Conservation (phyloP, 805 yeast genomes). For the Kazachstania bromeliacearum region DNA sequence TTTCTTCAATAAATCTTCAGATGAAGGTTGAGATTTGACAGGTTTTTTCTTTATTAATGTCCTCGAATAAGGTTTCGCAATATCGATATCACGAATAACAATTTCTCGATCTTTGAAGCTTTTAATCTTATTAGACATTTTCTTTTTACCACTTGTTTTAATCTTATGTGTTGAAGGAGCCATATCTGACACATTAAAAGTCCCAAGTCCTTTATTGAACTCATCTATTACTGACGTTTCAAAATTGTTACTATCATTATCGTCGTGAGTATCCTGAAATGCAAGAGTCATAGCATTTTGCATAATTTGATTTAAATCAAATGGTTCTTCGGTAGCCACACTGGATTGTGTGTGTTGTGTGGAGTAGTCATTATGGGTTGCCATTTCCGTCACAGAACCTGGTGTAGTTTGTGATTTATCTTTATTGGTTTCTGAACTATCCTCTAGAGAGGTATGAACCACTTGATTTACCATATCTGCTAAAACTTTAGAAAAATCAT, state of each 20-base stretch:
- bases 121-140: not conserved
- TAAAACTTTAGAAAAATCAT: slow-evolving; percentile 42
- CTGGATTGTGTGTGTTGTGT: slow-evolving; percentile 2
- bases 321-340: slow-evolving; percentile 33
- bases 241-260: slow-evolving; percentile 7
- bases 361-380: not conserved
- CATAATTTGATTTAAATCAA: slow-evolving; percentile 64
- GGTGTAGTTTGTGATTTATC: slow-evolving; percentile 1
- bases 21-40: slow-evolving; percentile 10
- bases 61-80: slow-evolving; percentile 1
- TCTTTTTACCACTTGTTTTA: slow-evolving; percentile 3
- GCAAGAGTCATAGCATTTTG: slow-evolving; percentile 74
- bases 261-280: slow-evolving; percentile 36
- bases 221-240: not conserved
- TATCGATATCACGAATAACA: slow-evolving; percentile 9
- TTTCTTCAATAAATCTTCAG: slow-evolving; percentile 14
- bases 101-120: slow-evolving; percentile 10
- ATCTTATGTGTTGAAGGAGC: not conserved
- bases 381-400: not conserved
- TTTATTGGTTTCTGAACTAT: not conserved
- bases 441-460: slow-evolving; percentile 32
- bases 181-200: slow-evolving; percentile 6
- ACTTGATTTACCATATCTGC: slow-evolving; percentile 50
- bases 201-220: slow-evolving; percentile 1
- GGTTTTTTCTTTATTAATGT: slow-evolving; percentile 3